Evolutionary conservation across 1,139 yeast genomes (phyloP), one percentile per base, ranked within the genome.

Genomic region (Meyerozyma smithsonii): DNA sequence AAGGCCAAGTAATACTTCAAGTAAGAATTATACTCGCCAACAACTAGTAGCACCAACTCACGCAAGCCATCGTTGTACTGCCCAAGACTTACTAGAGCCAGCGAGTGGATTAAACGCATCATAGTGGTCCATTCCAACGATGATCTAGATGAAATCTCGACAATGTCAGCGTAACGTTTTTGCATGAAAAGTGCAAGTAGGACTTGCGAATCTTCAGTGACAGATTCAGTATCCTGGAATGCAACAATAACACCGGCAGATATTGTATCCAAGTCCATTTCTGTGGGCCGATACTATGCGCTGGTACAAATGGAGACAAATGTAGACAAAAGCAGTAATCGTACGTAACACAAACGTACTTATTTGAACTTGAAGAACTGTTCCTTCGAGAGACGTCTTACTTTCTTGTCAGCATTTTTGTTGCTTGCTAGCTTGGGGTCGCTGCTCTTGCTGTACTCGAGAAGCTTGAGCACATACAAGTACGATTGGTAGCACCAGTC

Each of bases 391-490:
- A 61, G 40, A 2, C 33, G 32, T 3, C 49, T 43, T 14, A 68
- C 47, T 38, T 67, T 49, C 37, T 59, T 62, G 11, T 54, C 50
- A 2, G 64, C 63, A n/a, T 45, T 43, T 39, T 53, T 56, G 42
- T 69, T 66, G 43, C 72, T 62, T 19, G 55, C 47, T 18, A 54
- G 46, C 20, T 55, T 57, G 2, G 62, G 61, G 39, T 70, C 72
- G 18, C 49, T 42, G 21, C 40, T 49, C 25, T 62, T 59, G 41
- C 65, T 50, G 23, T 51, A 49, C 36, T 55, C 50, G 40, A 67
- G 48, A 34, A 71, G 54, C 41, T 48, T 55, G 42, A 55, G 36
- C 2, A 69, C 54, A 44, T 64, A 71, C 39, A 49, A 46, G 46
- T 64, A 68, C 51, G 75, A 70, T 18, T 52, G 47, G 44, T 51